Evolutionary conservation across 257 asterid species (phyloP).

Genomic region (Solanum bulbocastanum): DNA sequence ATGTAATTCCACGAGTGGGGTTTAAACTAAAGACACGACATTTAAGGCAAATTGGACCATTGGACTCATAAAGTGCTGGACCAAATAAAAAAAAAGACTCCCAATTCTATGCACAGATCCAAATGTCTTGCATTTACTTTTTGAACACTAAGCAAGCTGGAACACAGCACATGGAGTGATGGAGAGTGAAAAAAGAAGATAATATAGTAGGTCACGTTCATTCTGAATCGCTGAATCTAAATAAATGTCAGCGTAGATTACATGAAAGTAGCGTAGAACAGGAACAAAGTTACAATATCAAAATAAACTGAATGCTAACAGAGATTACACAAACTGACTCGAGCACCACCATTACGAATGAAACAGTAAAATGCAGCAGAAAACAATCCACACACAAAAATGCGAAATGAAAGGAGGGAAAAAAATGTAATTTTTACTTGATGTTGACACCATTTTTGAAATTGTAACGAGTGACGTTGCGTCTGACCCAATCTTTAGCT

Average conservation of each 20-base stretch:
- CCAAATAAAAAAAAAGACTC: neutral
- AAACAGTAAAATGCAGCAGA: no score
- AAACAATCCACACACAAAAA: no score
- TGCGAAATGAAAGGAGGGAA: neutral
- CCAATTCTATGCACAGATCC: neutral
- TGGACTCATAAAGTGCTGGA: neutral
- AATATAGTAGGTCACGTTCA: neutral
- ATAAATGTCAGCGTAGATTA: neutral
- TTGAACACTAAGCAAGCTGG: neutral
- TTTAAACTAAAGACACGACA: neutral
- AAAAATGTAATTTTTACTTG: neutral
- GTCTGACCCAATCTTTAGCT: constrained; percentile 9
- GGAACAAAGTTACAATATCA: neutral
- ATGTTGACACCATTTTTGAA: constrained; percentile 5
- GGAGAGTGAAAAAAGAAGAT: neutral
- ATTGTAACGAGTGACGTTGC: neutral
- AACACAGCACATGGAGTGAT: neutral
- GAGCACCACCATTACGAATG: neutral
- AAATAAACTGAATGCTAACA: neutral
- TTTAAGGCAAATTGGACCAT: neutral
- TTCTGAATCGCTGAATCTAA: neutral
- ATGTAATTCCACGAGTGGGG: neutral
- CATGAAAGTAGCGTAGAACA: neutral
- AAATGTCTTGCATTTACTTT: neutral
- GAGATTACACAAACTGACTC: neutral